Evolutionary conservation across 495 filamentous ascomycete genomes (phyloP).

Genomic region (Penicillium malachiteum): DNA sequence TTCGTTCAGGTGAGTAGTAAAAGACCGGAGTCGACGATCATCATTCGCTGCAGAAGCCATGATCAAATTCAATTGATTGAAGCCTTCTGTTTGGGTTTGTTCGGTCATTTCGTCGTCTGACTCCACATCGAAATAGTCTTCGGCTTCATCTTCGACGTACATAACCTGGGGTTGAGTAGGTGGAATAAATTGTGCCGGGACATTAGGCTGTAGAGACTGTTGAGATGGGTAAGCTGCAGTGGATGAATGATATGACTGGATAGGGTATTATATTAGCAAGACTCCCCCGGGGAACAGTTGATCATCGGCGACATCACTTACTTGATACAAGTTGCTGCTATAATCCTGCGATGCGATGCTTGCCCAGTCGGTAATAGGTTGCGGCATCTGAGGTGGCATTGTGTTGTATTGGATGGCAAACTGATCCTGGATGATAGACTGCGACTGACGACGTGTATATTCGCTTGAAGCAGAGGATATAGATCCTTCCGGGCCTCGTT

Average conservation of each 20-base stretch:
- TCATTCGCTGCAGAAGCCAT: constrained; percentile 51
- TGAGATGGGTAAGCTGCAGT: constrained; percentile 14
- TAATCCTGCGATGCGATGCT: constrained; percentile 2
- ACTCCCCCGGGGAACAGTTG: background rate
- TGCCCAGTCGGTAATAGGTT: constrained; percentile 13
- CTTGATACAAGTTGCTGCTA: constrained; percentile 5
- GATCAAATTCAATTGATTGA: constrained; percentile 44
- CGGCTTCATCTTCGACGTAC: constrained; percentile 51
- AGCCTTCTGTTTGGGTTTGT: constrained; percentile 55
- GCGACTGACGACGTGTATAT: background rate
- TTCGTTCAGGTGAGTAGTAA: constrained; percentile 64
- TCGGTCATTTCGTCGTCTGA: constrained; percentile 67
- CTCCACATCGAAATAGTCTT: constrained; percentile 62
- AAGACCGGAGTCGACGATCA: constrained; percentile 54
- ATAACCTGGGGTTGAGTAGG: constrained; percentile 20
- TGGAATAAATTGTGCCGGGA: constrained; percentile 7
- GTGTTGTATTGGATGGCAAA: background rate
- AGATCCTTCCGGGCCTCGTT: no score
- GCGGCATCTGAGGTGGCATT: constrained; percentile 2
- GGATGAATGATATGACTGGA: background rate
- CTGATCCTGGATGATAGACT: background rate
- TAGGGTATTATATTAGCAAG: background rate
- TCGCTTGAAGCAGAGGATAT: background rate
- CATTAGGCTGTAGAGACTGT: constrained; percentile 1
- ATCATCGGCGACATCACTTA: background rate